These are phyloP conservation scores for Esteya vermicola DNA, from an alignment of 2,329 filamentous ascomycete species.

Conservation along the genomic window DNA sequence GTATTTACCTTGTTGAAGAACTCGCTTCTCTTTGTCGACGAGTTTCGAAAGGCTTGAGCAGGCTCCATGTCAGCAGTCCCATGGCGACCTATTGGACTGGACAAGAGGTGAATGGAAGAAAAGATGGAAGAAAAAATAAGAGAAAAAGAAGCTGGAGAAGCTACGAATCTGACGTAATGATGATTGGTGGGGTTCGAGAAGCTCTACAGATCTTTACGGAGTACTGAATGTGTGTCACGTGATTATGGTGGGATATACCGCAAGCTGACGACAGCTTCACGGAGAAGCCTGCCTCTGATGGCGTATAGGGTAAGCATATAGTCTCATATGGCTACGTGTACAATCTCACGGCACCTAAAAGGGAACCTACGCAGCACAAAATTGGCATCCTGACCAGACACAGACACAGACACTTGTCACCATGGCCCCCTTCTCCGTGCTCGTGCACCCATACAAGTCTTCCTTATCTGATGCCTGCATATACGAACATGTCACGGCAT, in stretches of 20 bases:
- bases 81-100: background rate
- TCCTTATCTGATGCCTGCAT: slow-evolving; percentile 11
- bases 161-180: background rate
- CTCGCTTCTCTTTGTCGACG: slow-evolving; percentile 11
- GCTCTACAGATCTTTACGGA: no score
- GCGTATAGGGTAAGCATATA: no score
- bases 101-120: no score
- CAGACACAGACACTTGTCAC: background rate
- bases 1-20: slow-evolving; percentile 14
- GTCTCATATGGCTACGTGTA: no score
- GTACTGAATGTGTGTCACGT: background rate
- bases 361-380: no score
- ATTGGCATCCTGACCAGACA: no score
- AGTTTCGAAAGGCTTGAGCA: slow-evolving; percentile 10
- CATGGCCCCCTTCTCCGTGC: slow-evolving; percentile 11
- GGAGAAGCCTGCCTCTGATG: no score
- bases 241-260: background rate
- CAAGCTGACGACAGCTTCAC: no score
- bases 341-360: no score
- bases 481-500: slow-evolving; percentile 12
- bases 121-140: no score
- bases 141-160: background rate
- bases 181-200: background rate
- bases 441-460: slow-evolving; percentile 15
- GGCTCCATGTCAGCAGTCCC: slow-evolving; percentile 5